These are phyloP conservation scores for Mycena galopus DNA, from an alignment of 768 basidiomycete genomes.

Conservation along the genomic window DNA sequence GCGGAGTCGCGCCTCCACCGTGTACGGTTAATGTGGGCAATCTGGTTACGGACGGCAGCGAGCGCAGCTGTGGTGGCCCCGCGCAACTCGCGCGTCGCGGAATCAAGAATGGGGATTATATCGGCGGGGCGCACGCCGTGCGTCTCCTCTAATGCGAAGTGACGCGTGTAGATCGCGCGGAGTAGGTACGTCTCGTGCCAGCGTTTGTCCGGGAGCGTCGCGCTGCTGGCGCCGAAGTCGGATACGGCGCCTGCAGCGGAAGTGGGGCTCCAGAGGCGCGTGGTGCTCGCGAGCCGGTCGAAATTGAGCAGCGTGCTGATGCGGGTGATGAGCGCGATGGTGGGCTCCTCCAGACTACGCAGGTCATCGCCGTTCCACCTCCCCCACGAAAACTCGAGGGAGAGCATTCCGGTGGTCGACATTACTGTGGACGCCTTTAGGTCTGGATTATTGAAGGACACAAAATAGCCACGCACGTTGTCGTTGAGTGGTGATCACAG, in stretches of 20 bases:
- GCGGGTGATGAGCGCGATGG: constrained; percentile 51
- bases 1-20: constrained; percentile 50
- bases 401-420: constrained; percentile 50
- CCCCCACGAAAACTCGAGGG: constrained; percentile 59
- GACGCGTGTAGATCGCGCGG: constrained; percentile 24
- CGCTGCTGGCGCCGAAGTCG: not conserved
- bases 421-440: constrained; percentile 45
- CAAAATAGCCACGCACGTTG: constrained; percentile 4
- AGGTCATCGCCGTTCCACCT: constrained; percentile 61
- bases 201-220: constrained; percentile 16
- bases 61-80: constrained; percentile 45
- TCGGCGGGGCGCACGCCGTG: constrained; percentile 49
- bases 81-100: constrained; percentile 51
- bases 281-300: constrained; percentile 44
- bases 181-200: constrained; percentile 41
- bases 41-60: constrained; percentile 37
- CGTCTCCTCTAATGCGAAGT: constrained; percentile 43
- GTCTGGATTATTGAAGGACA: not conserved
- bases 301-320: constrained; percentile 39
- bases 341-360: constrained; percentile 49
- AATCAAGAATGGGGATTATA: constrained; percentile 50
- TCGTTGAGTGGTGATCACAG: constrained; percentile 16
- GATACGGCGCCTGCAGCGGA: constrained; percentile 22
- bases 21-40: constrained; percentile 51
- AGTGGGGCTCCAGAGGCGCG: constrained; percentile 36